Evolutionary conservation across 1,139 yeast genomes (phyloP).

Genomic region (Suhomyces bribrorum): DNA sequence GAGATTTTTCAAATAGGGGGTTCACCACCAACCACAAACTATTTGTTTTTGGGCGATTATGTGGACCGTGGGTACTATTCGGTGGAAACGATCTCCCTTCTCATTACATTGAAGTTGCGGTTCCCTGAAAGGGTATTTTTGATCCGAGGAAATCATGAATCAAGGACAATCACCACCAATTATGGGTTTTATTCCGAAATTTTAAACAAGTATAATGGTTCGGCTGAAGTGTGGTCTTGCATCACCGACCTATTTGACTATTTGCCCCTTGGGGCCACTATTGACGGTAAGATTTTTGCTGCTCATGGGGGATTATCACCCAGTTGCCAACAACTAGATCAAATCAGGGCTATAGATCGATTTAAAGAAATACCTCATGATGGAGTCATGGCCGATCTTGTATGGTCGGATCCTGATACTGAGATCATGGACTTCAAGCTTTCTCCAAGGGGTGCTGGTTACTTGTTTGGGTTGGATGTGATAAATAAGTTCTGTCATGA

Average conservation of each 20-base stretch:
- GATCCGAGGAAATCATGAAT: constrained; percentile 93
- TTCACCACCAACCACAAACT: constrained; percentile 88
- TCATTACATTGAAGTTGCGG: constrained; percentile 81
- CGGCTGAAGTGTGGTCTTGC: constrained; percentile 78
- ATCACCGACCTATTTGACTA: constrained; percentile 94
- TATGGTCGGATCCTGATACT: constrained; percentile 98
- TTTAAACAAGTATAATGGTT: constrained; percentile 77
- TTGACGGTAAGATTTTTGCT: constrained; percentile 88
- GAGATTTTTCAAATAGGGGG: constrained; percentile 96
- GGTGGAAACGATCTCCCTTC: constrained; percentile 84
- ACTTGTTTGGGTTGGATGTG: constrained; percentile 89
- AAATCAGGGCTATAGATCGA: constrained; percentile 84
- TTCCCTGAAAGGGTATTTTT: constrained; percentile 81
- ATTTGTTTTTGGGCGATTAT: constrained; percentile 89
- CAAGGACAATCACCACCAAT: constrained; percentile 92
- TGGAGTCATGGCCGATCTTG: constrained; percentile 98
- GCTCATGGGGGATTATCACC: constrained; percentile 97
- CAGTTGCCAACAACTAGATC: constrained; percentile 90
- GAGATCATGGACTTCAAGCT: constrained; percentile 80
- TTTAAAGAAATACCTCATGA: constrained; percentile 96
- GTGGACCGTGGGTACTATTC: constrained; percentile 88
- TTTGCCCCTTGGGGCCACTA: constrained; percentile 86
- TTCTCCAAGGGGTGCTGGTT: constrained; percentile 97
- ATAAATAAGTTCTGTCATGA: constrained; percentile 82
- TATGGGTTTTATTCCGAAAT: constrained; percentile 97